phyloP scores from a whole-genome alignment of 2,329 filamentous ascomycete genomes.

The Hypomyces perniciosus region DNA sequence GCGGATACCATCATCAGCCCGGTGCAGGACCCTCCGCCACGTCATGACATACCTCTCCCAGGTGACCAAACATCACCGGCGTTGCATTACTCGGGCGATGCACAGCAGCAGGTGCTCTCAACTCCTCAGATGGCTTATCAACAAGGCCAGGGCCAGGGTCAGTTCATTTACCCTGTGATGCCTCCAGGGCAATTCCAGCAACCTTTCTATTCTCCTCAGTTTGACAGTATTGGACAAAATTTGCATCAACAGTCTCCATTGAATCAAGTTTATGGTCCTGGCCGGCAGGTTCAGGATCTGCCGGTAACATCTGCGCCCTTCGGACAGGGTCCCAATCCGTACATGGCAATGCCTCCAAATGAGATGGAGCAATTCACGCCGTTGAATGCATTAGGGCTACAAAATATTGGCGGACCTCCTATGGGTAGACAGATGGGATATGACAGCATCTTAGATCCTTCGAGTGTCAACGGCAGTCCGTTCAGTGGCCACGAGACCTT shows the following conservation, averaged over 20 bases:
- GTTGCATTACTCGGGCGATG: conserved; percentile 17
- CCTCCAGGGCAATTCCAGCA: conserved; percentile 21
- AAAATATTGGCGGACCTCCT: conserved; percentile 18
- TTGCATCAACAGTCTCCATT: conserved; percentile 21
- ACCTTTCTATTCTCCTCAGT: conserved; percentile 23
- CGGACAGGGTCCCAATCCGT: conserved; percentile 18
- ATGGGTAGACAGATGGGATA: conserved; percentile 26
- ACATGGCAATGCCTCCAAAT: conserved; percentile 21
- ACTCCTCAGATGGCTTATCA: conserved; percentile 1
- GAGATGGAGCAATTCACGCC: conserved; percentile 28
- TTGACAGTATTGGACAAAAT: conserved; percentile 22
- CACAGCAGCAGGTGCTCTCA: conserved; percentile 15
- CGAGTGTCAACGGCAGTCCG: conserved; percentile 29
- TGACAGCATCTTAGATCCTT: conserved; percentile 26
- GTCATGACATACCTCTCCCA: conserved; percentile 25
- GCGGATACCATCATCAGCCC: conserved; percentile 63
- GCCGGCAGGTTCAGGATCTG: conserved; percentile 21
- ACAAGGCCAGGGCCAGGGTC: conserved; percentile 15
- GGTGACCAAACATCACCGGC: conserved; percentile 18
- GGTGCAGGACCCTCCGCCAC: conserved; percentile 50
- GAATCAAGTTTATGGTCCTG: conserved; percentile 20
- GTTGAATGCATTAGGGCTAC: conserved; percentile 29
- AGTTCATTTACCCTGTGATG: conserved; percentile 24
- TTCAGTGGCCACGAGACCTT: conserved; percentile 31
- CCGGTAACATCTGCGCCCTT: conserved; percentile 21